These are phyloP conservation scores for Sideroxylon spinosum DNA, from an alignment of 179 eudicot genomes.

Conservation along the genomic window DNA sequence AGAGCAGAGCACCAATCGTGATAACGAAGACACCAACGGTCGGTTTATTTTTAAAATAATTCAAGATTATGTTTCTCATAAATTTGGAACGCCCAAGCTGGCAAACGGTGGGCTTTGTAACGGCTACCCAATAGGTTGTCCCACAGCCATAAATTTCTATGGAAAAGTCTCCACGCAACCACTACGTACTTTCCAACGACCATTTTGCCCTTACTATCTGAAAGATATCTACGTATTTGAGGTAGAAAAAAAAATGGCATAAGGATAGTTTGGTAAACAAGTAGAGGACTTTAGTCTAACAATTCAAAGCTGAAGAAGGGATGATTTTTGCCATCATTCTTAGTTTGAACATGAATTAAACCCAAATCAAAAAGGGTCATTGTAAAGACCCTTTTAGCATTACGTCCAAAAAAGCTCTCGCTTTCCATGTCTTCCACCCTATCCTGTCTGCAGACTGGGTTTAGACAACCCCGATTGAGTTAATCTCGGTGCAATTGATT, in stretches of 20 bases:
- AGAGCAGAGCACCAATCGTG: background rate
- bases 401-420: too few relatives aligned
- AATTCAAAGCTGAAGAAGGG: background rate
- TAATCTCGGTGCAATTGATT: too few relatives aligned
- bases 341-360: constrained; percentile 8
- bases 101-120: constrained; percentile 22
- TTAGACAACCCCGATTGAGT: too few relatives aligned
- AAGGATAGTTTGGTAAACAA: background rate
- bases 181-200: background rate
- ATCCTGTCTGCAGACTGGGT: too few relatives aligned
- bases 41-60: constrained; percentile 28
- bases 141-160: background rate
- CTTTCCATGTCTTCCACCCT: too few relatives aligned
- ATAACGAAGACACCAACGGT: constrained; percentile 41
- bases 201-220: background rate
- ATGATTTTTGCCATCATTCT: constrained; percentile 3
- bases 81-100: constrained; percentile 9
- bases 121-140: constrained; percentile 30
- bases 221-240: background rate
- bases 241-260: too few relatives aligned
- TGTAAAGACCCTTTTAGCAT: too few relatives aligned
- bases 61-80: background rate
- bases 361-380: too few relatives aligned
- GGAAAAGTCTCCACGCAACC: background rate
- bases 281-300: background rate